These are phyloP conservation scores for Cystobasidiaceae sp. DNA, from an alignment of 1,284 basidiomycete species.

Conservation along the genomic window DNA sequence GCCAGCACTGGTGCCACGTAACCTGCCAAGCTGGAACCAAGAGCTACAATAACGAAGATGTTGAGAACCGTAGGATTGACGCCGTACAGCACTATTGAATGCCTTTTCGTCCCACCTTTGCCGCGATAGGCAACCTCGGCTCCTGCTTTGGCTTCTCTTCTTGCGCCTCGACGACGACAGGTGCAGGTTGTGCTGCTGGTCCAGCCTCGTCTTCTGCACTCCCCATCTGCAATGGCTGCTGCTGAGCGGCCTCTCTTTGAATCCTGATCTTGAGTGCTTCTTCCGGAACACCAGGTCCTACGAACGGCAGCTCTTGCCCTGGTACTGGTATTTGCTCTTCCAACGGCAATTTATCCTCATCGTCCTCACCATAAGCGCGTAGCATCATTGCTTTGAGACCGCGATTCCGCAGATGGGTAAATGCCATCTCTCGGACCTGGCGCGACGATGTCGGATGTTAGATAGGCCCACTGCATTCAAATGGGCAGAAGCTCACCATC, in stretches of 20 bases:
- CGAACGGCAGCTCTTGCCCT: slow-evolving; percentile 9
- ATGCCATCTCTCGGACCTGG: slow-evolving; percentile 3
- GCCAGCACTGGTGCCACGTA: neutral
- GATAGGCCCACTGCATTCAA: neutral
- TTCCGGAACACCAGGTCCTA: slow-evolving; percentile 10
- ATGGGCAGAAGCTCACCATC: slow-evolving; percentile 1
- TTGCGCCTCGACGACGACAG: no score
- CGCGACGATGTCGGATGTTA: no score
- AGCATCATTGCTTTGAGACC: slow-evolving; percentile 18
- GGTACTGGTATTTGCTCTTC: slow-evolving; percentile 1
- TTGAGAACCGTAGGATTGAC: no score
- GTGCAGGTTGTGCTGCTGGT: neutral
- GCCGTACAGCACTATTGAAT: no score
- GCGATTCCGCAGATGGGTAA: slow-evolving; percentile 9
- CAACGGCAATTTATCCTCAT: slow-evolving; percentile 3
- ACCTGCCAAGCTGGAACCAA: no score
- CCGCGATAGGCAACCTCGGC: no score
- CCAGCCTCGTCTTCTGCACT: neutral
- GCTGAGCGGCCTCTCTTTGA: neutral
- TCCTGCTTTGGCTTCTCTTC: no score
- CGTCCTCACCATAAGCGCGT: slow-evolving; percentile 12
- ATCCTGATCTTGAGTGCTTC: neutral
- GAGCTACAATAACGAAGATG: no score
- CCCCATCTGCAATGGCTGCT: neutral
- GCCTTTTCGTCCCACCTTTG: no score